Percentiles rank a stretch among this genome's conserved stretches.
phyloP scores from a whole-genome alignment of 176 grass and related monocot genomes.

The Rhynchospora tenuis region DNA sequence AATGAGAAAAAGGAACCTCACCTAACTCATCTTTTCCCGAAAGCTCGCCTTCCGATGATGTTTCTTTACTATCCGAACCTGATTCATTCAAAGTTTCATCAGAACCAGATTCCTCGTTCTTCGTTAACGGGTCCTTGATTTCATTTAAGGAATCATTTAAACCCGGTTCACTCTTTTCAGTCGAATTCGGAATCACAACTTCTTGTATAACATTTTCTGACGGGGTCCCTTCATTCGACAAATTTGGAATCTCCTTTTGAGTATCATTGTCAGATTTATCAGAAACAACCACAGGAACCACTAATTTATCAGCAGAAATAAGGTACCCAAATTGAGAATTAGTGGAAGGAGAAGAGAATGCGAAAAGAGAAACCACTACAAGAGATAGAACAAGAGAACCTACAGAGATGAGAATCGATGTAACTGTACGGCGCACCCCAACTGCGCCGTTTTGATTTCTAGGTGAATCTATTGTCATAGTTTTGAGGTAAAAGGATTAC shows the following conservation, averaged over 20 bases:
- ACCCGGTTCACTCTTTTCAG: slow-evolving; percentile 12
- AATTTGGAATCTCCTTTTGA: neutral
- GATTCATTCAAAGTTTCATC: neutral
- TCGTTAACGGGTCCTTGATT: neutral
- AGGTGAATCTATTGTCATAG: slow-evolving; percentile 18
- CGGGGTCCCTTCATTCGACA: neutral
- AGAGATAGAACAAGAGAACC: slow-evolving; percentile 47
- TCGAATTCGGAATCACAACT: neutral
- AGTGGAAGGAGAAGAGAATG: slow-evolving; percentile 33
- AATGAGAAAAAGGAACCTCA: neutral
- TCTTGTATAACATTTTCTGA: neutral
- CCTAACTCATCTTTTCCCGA: neutral
- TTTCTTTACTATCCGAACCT: neutral
- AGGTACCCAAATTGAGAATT: slow-evolving; percentile 42
- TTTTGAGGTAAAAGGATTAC: neutral
- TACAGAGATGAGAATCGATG: slow-evolving; percentile 34
- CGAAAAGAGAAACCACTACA: slow-evolving; percentile 47
- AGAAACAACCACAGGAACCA: neutral
- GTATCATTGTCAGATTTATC: neutral
- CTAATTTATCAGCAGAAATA: slow-evolving; percentile 9
- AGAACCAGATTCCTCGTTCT: neutral
- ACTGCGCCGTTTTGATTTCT: slow-evolving; percentile 22
- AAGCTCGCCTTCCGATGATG: neutral
- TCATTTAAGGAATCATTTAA: slow-evolving; percentile 24
- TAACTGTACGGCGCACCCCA: slow-evolving; percentile 39